A percentile compares a stretch with the other conserved stretches of the same genome.
These are phyloP conservation scores for Podospora tetraspora DNA, from an alignment of 495 filamentous ascomycete species.

Conservation along the genomic window DNA sequence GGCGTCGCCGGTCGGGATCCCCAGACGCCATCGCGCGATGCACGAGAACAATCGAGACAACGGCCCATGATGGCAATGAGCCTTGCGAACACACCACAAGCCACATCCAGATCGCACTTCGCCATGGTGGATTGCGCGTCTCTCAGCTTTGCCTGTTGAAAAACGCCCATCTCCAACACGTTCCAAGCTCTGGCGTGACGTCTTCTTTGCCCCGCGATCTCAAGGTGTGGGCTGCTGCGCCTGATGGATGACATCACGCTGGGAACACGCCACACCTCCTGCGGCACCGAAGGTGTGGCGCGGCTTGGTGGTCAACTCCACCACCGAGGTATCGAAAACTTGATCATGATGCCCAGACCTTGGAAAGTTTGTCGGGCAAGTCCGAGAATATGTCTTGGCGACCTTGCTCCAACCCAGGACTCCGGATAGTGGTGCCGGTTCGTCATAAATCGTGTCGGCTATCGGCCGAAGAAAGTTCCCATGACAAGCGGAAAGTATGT, in stretches of 20 bases:
- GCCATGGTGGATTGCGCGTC: constrained; percentile 4
- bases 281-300: constrained; percentile 3
- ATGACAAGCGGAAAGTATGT: not conserved
- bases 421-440: not conserved
- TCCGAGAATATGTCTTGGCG: not conserved
- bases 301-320: not conserved
- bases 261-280: not conserved
- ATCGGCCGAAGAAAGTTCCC: not conserved
- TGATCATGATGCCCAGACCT: not conserved
- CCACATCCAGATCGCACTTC: not conserved
- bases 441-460: not conserved
- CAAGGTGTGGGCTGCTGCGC: not conserved
- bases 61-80: not conserved
- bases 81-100: not conserved
- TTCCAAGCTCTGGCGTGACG: constrained; percentile 3
- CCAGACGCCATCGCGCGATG: not conserved
- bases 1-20: not conserved
- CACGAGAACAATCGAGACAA: not conserved
- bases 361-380: not conserved
- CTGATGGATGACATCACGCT: constrained; percentile 8
- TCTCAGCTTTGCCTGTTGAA: not conserved
- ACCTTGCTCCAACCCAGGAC: not conserved
- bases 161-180: not conserved
- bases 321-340: not conserved
- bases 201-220: not conserved